Conservation (phyloP, 768 basidiomycete genomes). For the Leccinum barrowsii region DNA sequence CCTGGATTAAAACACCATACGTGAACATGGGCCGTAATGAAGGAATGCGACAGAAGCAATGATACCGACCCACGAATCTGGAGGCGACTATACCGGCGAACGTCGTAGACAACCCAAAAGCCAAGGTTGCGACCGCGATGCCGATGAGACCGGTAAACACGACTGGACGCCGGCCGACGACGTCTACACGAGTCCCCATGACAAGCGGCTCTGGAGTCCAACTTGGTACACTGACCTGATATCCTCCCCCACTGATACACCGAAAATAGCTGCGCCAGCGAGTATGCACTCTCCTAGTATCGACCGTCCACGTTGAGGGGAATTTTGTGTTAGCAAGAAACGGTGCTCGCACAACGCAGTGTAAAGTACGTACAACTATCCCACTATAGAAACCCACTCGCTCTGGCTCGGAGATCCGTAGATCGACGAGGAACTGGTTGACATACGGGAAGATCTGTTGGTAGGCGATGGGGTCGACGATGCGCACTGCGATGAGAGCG, state of each 20-base stretch:
- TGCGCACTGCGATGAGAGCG: constrained; percentile 38
- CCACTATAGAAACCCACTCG: constrained; percentile 67
- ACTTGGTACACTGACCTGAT: constrained; percentile 39
- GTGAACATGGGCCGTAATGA: not conserved
- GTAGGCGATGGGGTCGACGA: constrained; percentile 59
- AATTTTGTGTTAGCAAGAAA: not conserved
- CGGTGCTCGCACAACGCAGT: not conserved
- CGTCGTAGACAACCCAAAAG: constrained; percentile 54
- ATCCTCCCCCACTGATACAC: constrained; percentile 61
- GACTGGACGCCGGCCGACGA: constrained; percentile 58
- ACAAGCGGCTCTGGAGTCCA: not conserved
- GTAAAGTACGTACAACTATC: constrained; percentile 41
- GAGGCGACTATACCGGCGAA: constrained; percentile 46
- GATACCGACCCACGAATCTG: constrained; percentile 46
- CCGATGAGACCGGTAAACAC: constrained; percentile 51
- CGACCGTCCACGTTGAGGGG: not conserved
- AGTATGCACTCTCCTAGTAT: constrained; percentile 61
- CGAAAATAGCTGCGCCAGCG: constrained; percentile 53
- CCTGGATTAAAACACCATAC: constrained; percentile 31
- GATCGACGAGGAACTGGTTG: constrained; percentile 56
- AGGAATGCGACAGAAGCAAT: not conserved
- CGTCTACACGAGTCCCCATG: constrained; percentile 35
- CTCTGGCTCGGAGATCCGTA: constrained; percentile 52
- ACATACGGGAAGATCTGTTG: constrained; percentile 65
- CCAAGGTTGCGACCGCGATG: constrained; percentile 45